Base-by-base conservation (phyloP, 352 stramenopile species). In the Phytophthora cryptogea region DNA sequence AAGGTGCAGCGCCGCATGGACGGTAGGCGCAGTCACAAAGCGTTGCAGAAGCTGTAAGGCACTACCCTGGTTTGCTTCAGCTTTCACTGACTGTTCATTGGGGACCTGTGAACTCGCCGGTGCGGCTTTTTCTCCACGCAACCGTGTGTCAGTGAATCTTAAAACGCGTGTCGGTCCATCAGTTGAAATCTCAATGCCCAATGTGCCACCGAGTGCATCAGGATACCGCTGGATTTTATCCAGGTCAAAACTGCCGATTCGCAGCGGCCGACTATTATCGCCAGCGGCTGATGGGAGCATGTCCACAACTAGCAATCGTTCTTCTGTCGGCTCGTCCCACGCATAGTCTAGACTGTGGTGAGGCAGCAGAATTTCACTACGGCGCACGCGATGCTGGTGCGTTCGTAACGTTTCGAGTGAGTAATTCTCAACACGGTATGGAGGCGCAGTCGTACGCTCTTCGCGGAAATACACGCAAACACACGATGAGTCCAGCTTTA, bases 391-490 rank as follows among this genome's bases (percentile, higher is more conserved):
- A 31, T 89, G 78, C 59, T 95, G 88, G 32, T 96, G 86, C 20
- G 92, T 83, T 42, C 88, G 86, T 45, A 96, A 74, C 16, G 88
- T 96, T 63, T 96, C 88, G 14, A 96, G 59, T 26, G 88, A 96
- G 66, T 92, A 96, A 37, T 96, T 96, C 31, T 96, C 88, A 31
- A 96, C 82, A 16, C 88, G 86, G 59, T 95, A 96, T 28, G 88
- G 88, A 4, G 88, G 86, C 5, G 78, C 82, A 50, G 76, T 90
- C 5, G 80, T 87, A 27, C 67, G 86, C 60, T 94, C 85, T 69
- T 93, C 85, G 20, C 80, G 76, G 28, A 94, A 80, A 54, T 89
- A 93, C 8, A 91, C 80, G 40, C 81, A 94, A n/a, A 94, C 62
- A 30, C 85, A 91, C 5, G 83, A 85, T 0, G 69, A 69, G 33